Conservation (phyloP, 1,284 basidiomycete species). For the Vanrija humicola region DNA sequence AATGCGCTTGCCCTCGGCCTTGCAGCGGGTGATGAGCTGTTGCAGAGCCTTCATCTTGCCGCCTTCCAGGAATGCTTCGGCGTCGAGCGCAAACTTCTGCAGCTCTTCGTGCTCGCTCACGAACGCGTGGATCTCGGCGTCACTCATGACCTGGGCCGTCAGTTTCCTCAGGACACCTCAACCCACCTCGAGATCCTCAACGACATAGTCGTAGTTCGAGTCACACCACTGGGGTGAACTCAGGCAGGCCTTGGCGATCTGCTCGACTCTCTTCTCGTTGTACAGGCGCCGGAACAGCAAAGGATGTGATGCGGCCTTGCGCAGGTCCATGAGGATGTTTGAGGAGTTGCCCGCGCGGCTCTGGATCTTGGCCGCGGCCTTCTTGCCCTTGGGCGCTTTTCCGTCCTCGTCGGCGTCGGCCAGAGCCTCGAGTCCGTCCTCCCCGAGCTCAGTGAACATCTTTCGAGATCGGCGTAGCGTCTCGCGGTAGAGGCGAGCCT, state of each 20-base stretch:
- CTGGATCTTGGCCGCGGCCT: constrained; percentile 35
- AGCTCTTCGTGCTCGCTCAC: constrained; percentile 69
- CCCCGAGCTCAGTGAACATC: constrained; percentile 63
- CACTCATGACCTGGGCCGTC: constrained; percentile 72
- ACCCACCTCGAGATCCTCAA: constrained; percentile 73
- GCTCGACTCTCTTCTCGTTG: constrained; percentile 67
- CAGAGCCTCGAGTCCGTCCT: constrained; percentile 46
- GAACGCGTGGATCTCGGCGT: constrained; percentile 85
- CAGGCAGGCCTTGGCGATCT: constrained; percentile 75
- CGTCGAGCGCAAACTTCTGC: constrained; percentile 68
- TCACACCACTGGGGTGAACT: constrained; percentile 84
- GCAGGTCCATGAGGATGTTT: constrained; percentile 91
- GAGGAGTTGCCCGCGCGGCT: constrained; percentile 30
- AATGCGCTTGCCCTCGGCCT: constrained; percentile 69
- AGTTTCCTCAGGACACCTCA: constrained; percentile 4
- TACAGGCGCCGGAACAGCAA: constrained; percentile 87
- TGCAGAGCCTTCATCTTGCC: constrained; percentile 82
- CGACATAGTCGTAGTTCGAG: constrained; percentile 71
- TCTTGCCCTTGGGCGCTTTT: constrained; percentile 24
- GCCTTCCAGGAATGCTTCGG: constrained; percentile 76
- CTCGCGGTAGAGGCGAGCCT: constrained; percentile 79
- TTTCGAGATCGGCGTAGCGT: constrained; percentile 79
- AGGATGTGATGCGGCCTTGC: constrained; percentile 94
- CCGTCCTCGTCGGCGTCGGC: constrained; percentile 39
- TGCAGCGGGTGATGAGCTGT: constrained; percentile 67